Evolutionary conservation across 2,329 filamentous ascomycete genomes (phyloP).

Genomic region (Biscogniauxia mediterranea): DNA sequence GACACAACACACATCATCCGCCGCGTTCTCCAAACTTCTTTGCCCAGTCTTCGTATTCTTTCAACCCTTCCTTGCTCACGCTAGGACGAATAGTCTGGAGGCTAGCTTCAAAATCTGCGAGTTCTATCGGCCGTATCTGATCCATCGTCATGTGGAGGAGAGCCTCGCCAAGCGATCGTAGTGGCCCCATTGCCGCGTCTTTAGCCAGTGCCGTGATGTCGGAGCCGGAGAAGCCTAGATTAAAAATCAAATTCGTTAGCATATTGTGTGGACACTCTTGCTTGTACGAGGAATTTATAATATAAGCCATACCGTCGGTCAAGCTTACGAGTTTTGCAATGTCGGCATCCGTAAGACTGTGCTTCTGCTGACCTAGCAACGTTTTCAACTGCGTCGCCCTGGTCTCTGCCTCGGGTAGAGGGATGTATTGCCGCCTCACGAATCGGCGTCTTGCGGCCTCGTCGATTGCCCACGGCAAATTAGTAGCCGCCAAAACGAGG

Average conservation of each 20-base stretch:
- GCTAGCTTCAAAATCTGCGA: slow-evolving; percentile 82
- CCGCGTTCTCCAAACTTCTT: slow-evolving; percentile 89
- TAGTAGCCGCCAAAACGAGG: slow-evolving; percentile 90
- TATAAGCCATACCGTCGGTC: slow-evolving; percentile 68
- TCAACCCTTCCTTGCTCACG: slow-evolving; percentile 80
- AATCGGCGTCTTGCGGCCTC: slow-evolving; percentile 90
- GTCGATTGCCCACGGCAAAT: slow-evolving; percentile 96
- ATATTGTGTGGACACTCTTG: neutral
- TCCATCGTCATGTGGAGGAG: slow-evolving; percentile 91
- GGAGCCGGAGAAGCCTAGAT: slow-evolving; percentile 87
- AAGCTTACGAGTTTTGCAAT: slow-evolving; percentile 71
- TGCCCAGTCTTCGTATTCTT: slow-evolving; percentile 93
- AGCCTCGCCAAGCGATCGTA: slow-evolving; percentile 85
- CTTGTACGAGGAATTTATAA: slow-evolving; percentile 8
- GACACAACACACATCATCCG: slow-evolving; percentile 48
- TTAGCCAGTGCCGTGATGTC: slow-evolving; percentile 97
- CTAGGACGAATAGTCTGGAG: slow-evolving; percentile 83
- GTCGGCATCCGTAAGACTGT: slow-evolving; percentile 69
- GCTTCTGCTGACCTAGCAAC: slow-evolving; percentile 83
- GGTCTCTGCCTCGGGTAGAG: slow-evolving; percentile 81
- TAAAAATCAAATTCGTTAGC: slow-evolving; percentile 8
- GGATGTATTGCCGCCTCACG: slow-evolving; percentile 92
- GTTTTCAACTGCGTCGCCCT: slow-evolving; percentile 75
- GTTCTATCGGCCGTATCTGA: slow-evolving; percentile 81
- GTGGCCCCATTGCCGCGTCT: slow-evolving; percentile 94